phyloP scores from a whole-genome alignment of 768 basidiomycete species.

The Tremella fuciformis region DNA sequence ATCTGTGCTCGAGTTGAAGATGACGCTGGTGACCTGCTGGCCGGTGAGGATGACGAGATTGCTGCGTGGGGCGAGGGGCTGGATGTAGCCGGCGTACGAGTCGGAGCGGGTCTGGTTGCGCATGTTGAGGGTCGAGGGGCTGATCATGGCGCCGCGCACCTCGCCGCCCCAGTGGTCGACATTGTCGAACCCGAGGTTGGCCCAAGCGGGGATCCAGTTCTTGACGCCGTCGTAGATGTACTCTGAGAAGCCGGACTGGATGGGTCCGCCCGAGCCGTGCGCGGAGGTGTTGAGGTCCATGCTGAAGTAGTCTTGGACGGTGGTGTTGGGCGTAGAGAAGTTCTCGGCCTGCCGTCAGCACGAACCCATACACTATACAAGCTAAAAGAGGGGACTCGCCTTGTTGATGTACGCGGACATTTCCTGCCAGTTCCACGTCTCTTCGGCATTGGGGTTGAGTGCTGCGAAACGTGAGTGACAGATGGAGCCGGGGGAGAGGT shows the following conservation, averaged over 20 bases:
- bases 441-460: slow-evolving; percentile 44
- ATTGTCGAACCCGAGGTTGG: not conserved
- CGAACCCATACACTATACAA: too few relatives aligned
- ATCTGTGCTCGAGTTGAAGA: slow-evolving; percentile 53
- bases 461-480: slow-evolving; percentile 32
- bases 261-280: slow-evolving; percentile 60
- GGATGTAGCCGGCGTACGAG: slow-evolving; percentile 65
- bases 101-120: slow-evolving; percentile 65
- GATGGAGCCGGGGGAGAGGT: not conserved
- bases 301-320: slow-evolving; percentile 54
- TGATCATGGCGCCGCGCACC: slow-evolving; percentile 54
- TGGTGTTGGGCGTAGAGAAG: slow-evolving; percentile 58
- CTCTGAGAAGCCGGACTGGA: slow-evolving; percentile 56
- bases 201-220: slow-evolving; percentile 58
- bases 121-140: slow-evolving; percentile 63
- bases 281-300: slow-evolving; percentile 57
- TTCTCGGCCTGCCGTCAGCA: slow-evolving; percentile 57
- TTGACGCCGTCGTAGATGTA: slow-evolving; percentile 57
- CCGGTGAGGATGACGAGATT: slow-evolving; percentile 66
- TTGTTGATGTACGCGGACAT: slow-evolving; percentile 48
- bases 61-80: slow-evolving; percentile 61
- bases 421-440: slow-evolving; percentile 46
- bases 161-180: slow-evolving; percentile 1
- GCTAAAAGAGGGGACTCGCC: slow-evolving; percentile 23
- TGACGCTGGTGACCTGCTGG: slow-evolving; percentile 61